A percentile compares a stretch with the other conserved stretches of the same genome.
These are phyloP conservation scores for Vaccinium myrtillus DNA, from an alignment of 148 eudicot species.

Conservation along the genomic window DNA sequence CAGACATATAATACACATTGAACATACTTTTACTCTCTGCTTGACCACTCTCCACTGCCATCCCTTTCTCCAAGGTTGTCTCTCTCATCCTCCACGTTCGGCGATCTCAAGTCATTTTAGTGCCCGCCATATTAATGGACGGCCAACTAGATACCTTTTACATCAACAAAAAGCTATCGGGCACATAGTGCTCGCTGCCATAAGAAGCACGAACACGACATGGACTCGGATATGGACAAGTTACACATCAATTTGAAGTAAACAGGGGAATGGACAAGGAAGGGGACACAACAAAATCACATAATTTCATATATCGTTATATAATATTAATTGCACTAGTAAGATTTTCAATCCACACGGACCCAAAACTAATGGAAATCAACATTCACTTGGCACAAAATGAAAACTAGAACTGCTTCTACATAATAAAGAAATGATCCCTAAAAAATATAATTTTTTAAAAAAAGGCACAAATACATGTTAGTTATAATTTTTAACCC, in stretches of 20 bases:
- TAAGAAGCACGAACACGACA: background rate
- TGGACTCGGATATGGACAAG: background rate
- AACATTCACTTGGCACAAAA: background rate
- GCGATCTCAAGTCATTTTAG: background rate
- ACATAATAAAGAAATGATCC: background rate
- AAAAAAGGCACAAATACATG: background rate
- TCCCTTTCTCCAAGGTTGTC: background rate
- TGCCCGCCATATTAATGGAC: background rate
- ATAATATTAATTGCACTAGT: background rate
- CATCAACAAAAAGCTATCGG: background rate
- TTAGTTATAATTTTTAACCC: background rate
- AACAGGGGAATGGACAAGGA: background rate
- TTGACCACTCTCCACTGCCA: background rate
- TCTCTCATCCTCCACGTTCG: background rate
- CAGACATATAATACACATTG: background rate
- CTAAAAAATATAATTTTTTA: background rate
- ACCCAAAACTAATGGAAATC: background rate
- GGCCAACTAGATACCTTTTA: background rate
- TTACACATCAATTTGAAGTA: background rate
- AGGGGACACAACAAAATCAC: background rate
- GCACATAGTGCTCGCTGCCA: background rate
- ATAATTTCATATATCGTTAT: background rate
- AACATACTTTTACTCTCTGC: background rate
- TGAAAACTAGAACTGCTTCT: background rate
- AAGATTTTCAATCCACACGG: background rate